A percentile compares a stretch with the other conserved stretches of the same genome.
Evolutionary conservation across 2,329 filamentous ascomycete genomes (phyloP).

Genomic region (Aspergillus sclerotialis): DNA sequence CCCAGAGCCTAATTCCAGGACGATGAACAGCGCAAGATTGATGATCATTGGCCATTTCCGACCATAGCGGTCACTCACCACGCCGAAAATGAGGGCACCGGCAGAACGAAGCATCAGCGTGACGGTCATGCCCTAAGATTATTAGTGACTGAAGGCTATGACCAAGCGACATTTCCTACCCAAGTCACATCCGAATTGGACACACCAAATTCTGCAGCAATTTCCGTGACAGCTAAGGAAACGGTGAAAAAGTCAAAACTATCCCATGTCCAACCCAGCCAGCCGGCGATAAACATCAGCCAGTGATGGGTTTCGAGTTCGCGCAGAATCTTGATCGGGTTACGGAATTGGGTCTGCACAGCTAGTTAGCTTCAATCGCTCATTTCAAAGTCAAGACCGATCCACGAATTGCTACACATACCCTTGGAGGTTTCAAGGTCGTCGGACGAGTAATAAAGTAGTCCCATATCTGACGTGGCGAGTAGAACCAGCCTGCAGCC

Average conservation of each 20-base stretch:
- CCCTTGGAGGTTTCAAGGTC: neutral
- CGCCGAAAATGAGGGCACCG: constrained; percentile 68
- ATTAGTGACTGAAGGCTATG: neutral
- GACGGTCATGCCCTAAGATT: constrained; percentile 33
- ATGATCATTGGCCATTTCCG: constrained; percentile 73
- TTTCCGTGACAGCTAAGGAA: neutral
- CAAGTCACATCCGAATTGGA: neutral
- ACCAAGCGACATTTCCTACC: neutral
- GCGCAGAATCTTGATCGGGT: neutral
- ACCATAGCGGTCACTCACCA: constrained; percentile 71
- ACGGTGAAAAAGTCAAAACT: neutral
- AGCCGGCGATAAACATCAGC: neutral
- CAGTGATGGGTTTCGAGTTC: neutral
- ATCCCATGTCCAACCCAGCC: neutral
- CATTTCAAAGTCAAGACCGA: too few species aligned
- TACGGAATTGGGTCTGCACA: neutral
- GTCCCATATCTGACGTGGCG: neutral
- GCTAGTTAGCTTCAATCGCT: neutral
- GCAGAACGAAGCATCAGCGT: constrained; percentile 68
- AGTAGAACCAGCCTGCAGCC: neutral
- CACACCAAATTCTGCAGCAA: neutral
- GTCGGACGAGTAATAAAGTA: neutral
- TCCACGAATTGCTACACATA: neutral
- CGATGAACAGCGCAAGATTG: constrained; percentile 67
- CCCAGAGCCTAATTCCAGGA: constrained; percentile 70